A percentile compares a stretch with the other conserved stretches of the same genome.
phyloP scores from a whole-genome alignment of 495 filamentous ascomycete genomes.

The Glutinoglossum americanum region DNA sequence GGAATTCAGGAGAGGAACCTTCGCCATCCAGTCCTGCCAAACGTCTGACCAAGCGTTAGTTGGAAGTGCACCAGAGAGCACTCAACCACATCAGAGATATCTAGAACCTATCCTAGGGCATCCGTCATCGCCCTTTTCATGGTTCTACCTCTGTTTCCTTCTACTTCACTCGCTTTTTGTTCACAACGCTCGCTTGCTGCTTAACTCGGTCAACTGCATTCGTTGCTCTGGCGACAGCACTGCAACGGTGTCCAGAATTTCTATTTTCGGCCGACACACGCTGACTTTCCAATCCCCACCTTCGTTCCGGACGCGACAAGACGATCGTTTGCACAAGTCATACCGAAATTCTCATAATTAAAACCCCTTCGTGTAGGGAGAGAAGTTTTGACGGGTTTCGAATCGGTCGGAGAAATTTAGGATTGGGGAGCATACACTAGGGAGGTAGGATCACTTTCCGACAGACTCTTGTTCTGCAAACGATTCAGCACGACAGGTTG shows the following conservation, averaged over 20 bases:
- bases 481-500: not conserved
- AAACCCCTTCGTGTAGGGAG: not conserved
- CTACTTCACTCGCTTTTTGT: not conserved
- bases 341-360: not conserved
- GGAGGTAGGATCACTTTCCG: not conserved
- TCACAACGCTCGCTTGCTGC: not conserved
- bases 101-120: not conserved
- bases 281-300: not conserved
- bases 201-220: not conserved
- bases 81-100: not conserved
- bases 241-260: not conserved
- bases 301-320: not conserved
- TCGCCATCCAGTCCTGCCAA: not conserved
- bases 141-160: not conserved
- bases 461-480: not conserved
- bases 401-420: not conserved
- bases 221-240: not conserved
- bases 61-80: not conserved
- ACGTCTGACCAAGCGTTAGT: not conserved
- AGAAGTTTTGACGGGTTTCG: not conserved
- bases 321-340: not conserved
- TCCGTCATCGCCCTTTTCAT: not conserved
- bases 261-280: not conserved
- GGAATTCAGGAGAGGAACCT: not conserved
- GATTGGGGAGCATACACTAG: not conserved